Evolutionary conservation across 176 grass and related monocot genomes (phyloP), one percentile per base, ranked within the genome.

Genomic region (Avena insularis): DNA sequence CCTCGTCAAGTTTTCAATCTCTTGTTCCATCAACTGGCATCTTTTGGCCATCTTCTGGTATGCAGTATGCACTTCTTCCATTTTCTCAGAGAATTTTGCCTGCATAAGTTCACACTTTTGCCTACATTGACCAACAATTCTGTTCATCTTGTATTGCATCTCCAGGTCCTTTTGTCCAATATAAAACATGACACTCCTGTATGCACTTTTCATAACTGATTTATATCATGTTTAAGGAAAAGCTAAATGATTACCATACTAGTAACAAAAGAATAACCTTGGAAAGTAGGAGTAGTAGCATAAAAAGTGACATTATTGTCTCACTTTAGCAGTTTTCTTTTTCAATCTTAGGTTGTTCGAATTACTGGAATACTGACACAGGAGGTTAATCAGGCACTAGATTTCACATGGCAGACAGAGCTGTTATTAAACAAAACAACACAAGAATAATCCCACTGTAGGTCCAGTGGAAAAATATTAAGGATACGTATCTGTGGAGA

Each of bases 71-170:
- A 93, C 77, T 84, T 98, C 93, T 58, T 95, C 95, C 59, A 98
- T 75, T 79, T 98, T 98, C 83, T 98, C 95, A 77, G 79, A 91
- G 56, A 98, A 95, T 82, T 98, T 98, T 48, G 88, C 89, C 83
- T 95, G 95, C 90, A 98, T 87, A 79, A 79, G 77, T 78, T 95
- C 95, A 69, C 89, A 98, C 74, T 98, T 98, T 61, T 95, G 93
- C 83, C 83, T 82, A 77, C 92, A 95, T 78, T 98, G 95, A 63
- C 83, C 80, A 49, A 92, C 88, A 79, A 93, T 89, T 81, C 86
- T 98, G 77, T 95, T 95, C 88, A 95, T 90, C 79, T 98, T 98
- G 83, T 86, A 95, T 78, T 98, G 87, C 95, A 98, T 93, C 86
- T 98, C 93, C 38, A 98, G 79, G 40, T 98, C 93, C 82, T 98